These are phyloP conservation scores for Colletotrichum neosansevieriae DNA, from an alignment of 2,329 filamentous ascomycete genomes.

Conservation along the genomic window DNA sequence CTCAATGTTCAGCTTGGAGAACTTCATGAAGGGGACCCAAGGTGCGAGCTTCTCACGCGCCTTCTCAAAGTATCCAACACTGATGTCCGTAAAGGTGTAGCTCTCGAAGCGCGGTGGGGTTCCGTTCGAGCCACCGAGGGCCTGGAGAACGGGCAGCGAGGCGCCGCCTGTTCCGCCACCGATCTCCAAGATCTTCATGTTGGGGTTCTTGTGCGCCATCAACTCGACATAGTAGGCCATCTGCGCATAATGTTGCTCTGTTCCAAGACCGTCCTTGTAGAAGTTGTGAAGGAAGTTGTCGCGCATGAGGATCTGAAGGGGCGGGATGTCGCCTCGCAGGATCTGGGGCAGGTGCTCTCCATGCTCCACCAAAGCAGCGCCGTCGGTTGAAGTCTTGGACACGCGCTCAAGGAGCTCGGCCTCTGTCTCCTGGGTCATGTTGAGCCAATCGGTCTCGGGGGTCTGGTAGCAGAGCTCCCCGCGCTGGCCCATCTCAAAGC, in stretches of 20 bases:
- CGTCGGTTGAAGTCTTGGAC: neutral
- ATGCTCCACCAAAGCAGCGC: neutral
- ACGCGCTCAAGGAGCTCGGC: neutral
- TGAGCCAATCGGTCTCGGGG: neutral
- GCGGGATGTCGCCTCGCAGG: neutral
- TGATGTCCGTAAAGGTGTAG: conserved; percentile 55
- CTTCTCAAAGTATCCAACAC: conserved; percentile 43
- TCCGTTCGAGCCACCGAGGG: conserved; percentile 15
- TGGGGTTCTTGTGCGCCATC: conserved; percentile 46
- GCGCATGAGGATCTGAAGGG: neutral
- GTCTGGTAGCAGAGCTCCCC: conserved; percentile 4
- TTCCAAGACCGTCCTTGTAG: neutral
- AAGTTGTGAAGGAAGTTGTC: conserved; percentile 2
- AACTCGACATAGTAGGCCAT: conserved; percentile 41
- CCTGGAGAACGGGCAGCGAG: conserved; percentile 44
- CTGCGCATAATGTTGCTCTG: neutral
- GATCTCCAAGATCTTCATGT: conserved; percentile 51
- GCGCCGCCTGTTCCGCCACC: conserved; percentile 50
- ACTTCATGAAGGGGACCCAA: conserved; percentile 40
- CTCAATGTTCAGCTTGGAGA: conserved; percentile 49
- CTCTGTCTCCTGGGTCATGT: neutral
- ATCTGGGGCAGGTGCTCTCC: neutral
- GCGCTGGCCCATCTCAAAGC: neutral
- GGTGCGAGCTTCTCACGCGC: conserved; percentile 1
- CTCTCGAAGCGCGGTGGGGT: conserved; percentile 27